A percentile compares a stretch with the other conserved stretches of the same genome.
Evolutionary conservation across 208 protist genomes (phyloP).

Genomic region (Vickermania spadyakhi): DNA sequence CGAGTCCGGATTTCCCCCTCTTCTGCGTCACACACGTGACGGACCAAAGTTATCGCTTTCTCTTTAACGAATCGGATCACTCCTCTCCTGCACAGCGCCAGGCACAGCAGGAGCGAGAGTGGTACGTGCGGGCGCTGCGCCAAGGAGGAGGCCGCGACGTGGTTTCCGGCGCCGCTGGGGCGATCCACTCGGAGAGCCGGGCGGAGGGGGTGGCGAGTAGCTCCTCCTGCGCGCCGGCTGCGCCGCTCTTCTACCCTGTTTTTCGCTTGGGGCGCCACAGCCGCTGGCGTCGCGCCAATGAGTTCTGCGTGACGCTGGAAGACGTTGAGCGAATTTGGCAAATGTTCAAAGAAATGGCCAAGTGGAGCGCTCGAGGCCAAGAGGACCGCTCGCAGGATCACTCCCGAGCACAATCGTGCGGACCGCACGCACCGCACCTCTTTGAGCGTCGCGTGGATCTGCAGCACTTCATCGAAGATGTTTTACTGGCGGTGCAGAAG

Average conservation of each 20-base stretch:
- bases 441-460: slow-evolving; percentile 7
- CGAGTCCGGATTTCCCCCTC: slow-evolving; percentile 32
- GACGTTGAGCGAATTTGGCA: not conserved
- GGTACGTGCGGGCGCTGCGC: not conserved
- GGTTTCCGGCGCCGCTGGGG: not conserved
- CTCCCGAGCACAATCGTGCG: slow-evolving; percentile 3
- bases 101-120: slow-evolving; percentile 1
- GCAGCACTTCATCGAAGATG: slow-evolving; percentile 11
- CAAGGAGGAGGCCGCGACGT: not conserved
- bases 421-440: slow-evolving; percentile 25
- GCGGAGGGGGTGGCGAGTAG: not conserved
- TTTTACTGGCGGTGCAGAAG: slow-evolving; percentile 9
- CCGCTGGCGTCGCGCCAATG: not conserved
- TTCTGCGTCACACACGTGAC: slow-evolving; percentile 34
- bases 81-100: slow-evolving; percentile 10
- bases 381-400: not conserved
- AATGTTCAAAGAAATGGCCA: not conserved
- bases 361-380: not conserved
- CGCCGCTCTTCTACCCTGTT: not conserved
- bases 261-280: not conserved
- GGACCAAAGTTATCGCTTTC: slow-evolving; percentile 22
- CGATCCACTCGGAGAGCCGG: not conserved
- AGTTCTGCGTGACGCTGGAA: not conserved
- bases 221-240: not conserved
- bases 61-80: slow-evolving; percentile 17